A percentile compares a stretch with the other conserved stretches of the same genome.
These are phyloP conservation scores for Apiosordaria backusii DNA, from an alignment of 495 filamentous ascomycete species.

Conservation along the genomic window DNA sequence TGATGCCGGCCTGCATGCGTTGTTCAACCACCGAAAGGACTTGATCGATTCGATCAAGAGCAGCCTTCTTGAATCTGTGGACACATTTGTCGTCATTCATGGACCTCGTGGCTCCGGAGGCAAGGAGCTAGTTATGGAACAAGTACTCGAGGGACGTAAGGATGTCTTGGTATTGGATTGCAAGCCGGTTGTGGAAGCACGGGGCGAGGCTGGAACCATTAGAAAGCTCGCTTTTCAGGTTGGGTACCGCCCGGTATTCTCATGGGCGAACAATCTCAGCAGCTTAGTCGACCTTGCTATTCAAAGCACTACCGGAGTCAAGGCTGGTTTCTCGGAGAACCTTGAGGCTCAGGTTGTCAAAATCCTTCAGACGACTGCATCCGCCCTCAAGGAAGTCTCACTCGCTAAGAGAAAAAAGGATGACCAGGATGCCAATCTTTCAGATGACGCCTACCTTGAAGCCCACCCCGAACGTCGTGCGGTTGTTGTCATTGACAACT, in stretches of 20 bases:
- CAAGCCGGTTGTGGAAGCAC: slow-evolving; percentile 87
- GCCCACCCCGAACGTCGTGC: slow-evolving; percentile 81
- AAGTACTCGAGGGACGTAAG: slow-evolving; percentile 69
- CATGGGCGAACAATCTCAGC: slow-evolving; percentile 92
- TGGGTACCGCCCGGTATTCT: slow-evolving; percentile 91
- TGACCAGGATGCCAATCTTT: slow-evolving; percentile 68
- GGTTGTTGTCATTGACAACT: slow-evolving; percentile 92
- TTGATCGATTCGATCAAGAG: slow-evolving; percentile 75
- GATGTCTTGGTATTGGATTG: slow-evolving; percentile 90
- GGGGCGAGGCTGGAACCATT: slow-evolving; percentile 87
- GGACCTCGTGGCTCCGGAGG: slow-evolving; percentile 91
- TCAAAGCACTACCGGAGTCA: slow-evolving; percentile 89
- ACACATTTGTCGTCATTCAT: slow-evolving; percentile 92
- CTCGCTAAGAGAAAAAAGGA: slow-evolving; percentile 63
- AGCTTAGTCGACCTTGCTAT: slow-evolving; percentile 88
- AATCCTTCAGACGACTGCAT: slow-evolving; percentile 82
- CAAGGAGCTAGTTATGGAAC: slow-evolving; percentile 79
- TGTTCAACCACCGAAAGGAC: slow-evolving; percentile 84
- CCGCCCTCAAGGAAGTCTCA: slow-evolving; percentile 73
- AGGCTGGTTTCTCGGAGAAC: slow-evolving; percentile 93
- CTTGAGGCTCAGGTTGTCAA: slow-evolving; percentile 87
- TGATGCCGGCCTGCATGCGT: slow-evolving; percentile 67
- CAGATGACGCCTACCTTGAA: slow-evolving; percentile 86
- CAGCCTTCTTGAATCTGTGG: slow-evolving; percentile 82
- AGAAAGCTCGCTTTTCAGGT: slow-evolving; percentile 75